Evolutionary conservation across 2,329 filamentous ascomycete genomes (phyloP), one percentile per base, ranked within the genome.

Genomic region (Cucurbitaria berberidis): DNA sequence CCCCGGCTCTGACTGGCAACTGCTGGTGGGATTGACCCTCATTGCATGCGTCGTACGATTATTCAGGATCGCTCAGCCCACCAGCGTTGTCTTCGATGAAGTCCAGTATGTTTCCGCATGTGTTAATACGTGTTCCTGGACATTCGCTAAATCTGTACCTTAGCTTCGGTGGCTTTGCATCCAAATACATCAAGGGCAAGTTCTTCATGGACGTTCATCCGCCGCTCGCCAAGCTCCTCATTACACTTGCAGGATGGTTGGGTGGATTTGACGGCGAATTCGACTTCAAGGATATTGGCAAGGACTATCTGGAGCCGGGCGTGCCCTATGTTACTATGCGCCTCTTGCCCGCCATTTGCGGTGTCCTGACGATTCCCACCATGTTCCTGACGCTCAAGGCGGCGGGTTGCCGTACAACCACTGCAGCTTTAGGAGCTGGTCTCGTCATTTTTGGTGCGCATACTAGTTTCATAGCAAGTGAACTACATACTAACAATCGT

Each of bases 191-290:
- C 84, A 98, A 99, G 82, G 95, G 95, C 71, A 89, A 84, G 75
- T 99, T 99, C 84, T 99, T 99, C 78, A 99, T 99, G 95, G 95
- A 99, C 74, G 95, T 99, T n/a, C 95, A 99, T 74, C 95, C 95
- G 27, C 95, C 95, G 40, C 84, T 99, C 55, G 95, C 95, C 63
- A 99, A 99, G 82, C 86, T 99, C 74, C 87, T 99, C 64, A 93
- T 99, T 69, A 96, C 95, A 46, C 85, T 99, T 55, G 92, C 93
- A 60, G 95, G 93, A 66, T 99, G 90, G 88, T 78, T 97, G 60
- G 95, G 93, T 68, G 95, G 95, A 48, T 99, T 98, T 76, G 86
- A 97, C 72, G 95, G 95, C 61, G 84, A 91, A 59, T 99, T 99
- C 74, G 95, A 98, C 76, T 99, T 99, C 82, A 99, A 98, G 82